Percentiles rank a stretch among this genome's conserved stretches.
Conservation (phyloP, 2,329 filamentous ascomycete species). For the Torrubiella hemipterigena region DNA sequence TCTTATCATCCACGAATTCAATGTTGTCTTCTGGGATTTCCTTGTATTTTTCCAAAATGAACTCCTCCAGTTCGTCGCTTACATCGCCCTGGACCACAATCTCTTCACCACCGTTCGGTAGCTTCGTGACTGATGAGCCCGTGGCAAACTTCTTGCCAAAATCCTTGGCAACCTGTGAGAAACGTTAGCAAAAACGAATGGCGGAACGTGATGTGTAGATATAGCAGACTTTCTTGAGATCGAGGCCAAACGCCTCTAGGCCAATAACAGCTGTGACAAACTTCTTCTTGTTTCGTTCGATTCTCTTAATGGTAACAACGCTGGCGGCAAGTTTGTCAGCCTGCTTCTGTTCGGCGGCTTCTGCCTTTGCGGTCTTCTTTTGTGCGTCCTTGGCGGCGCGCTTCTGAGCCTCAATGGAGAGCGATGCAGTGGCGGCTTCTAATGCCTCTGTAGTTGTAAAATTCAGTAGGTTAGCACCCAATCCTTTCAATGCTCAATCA, state of each 20-base stretch:
- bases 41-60: constrained; percentile 77
- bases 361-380: constrained; percentile 94
- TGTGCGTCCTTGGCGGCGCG: constrained; percentile 90
- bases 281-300: constrained; percentile 97
- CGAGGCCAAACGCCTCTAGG: constrained; percentile 79
- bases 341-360: constrained; percentile 72
- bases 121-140: constrained; percentile 83
- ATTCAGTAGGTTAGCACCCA: background rate
- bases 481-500: no score
- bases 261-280: constrained; percentile 88
- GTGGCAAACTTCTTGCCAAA: constrained; percentile 98
- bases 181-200: constrained; percentile 1
- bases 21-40: constrained; percentile 92
- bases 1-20: constrained; percentile 91
- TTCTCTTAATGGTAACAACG: constrained; percentile 84
- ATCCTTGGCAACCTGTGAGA: constrained; percentile 63
- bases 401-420: constrained; percentile 86
- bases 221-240: constrained; percentile 71
- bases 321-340: constrained; percentile 72
- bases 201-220: no score
- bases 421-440: constrained; percentile 69
- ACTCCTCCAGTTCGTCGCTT: constrained; percentile 88
- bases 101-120: constrained; percentile 76
- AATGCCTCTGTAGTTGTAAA: constrained; percentile 52
- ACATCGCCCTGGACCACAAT: constrained; percentile 97